These are phyloP conservation scores for Diaporthe nobilis DNA, from an alignment of 2,329 filamentous ascomycete species.

Conservation along the genomic window DNA sequence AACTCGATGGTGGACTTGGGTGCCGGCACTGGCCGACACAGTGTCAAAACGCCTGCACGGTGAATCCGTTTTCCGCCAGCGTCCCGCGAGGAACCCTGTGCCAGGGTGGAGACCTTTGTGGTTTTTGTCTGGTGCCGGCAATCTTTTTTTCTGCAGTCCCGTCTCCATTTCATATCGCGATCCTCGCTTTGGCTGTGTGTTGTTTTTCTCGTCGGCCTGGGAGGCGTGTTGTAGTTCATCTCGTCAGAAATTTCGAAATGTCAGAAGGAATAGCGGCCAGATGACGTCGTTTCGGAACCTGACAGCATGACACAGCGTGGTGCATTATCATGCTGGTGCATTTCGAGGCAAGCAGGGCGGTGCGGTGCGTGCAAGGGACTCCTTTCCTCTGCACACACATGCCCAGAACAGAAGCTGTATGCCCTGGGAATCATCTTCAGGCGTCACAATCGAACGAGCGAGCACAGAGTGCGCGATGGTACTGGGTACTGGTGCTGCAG, in stretches of 20 bases:
- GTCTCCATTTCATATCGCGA: constrained; percentile 41
- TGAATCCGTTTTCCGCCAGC: constrained; percentile 30
- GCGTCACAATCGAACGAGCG: neutral
- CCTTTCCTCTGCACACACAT: neutral
- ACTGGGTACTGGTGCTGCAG: constrained; percentile 1
- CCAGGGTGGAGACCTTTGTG: constrained; percentile 20
- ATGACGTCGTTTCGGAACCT: constrained; percentile 10
- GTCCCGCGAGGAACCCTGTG: constrained; percentile 28
- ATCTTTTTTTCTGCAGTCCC: constrained; percentile 28
- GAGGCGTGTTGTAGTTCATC: neutral
- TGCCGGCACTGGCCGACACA: constrained; percentile 23
- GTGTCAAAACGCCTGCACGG: constrained; percentile 10
- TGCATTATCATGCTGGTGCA: neutral
- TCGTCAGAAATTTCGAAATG: constrained; percentile 6
- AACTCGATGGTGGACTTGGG: constrained; percentile 6
- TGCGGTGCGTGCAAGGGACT: neutral
- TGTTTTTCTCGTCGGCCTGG: neutral
- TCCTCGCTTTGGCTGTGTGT: constrained; percentile 30
- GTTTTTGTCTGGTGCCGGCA: constrained; percentile 34
- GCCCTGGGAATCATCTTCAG: constrained; percentile 8
- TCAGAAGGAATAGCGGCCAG: neutral
- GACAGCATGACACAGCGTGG: neutral
- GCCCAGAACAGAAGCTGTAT: neutral
- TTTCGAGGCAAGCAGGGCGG: neutral
- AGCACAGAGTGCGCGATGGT: constrained; percentile 35